Evolutionary conservation across 352 stramenopile species (phyloP).

Genomic region (Pythium diclinum): DNA sequence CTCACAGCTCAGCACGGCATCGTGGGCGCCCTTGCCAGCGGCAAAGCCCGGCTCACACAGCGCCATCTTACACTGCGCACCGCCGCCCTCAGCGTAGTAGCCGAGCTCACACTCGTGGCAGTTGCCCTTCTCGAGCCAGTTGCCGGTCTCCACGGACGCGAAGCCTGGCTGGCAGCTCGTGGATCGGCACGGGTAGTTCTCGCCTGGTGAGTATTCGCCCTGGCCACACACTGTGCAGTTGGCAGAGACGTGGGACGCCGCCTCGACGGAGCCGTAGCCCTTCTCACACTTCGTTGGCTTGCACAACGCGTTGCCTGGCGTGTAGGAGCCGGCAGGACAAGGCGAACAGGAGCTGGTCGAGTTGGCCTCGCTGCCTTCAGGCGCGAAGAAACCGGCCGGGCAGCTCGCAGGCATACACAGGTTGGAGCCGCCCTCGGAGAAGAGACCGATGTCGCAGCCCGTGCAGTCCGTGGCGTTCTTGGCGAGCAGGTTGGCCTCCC

Average conservation of each 20-base stretch:
- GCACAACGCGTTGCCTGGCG: constrained; percentile 37
- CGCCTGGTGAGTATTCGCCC: constrained; percentile 41
- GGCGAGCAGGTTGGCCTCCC: constrained; percentile 36
- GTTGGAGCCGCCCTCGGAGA: constrained; percentile 33
- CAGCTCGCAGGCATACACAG: constrained; percentile 40
- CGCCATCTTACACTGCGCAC: constrained; percentile 36
- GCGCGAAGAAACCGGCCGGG: constrained; percentile 30
- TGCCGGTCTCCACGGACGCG: constrained; percentile 31
- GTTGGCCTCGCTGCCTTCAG: constrained; percentile 30
- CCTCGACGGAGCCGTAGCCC: constrained; percentile 38
- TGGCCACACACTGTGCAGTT: constrained; percentile 44
- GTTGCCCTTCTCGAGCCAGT: constrained; percentile 43
- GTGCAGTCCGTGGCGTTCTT: constrained; percentile 44
- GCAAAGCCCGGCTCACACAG: constrained; percentile 41
- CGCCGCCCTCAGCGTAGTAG: constrained; percentile 36
- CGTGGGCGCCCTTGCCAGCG: constrained; percentile 26
- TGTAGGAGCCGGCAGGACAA: constrained; percentile 40
- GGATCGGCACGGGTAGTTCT: constrained; percentile 44
- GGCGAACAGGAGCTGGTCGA: constrained; percentile 26
- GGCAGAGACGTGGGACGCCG: constrained; percentile 32
- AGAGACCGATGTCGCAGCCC: constrained; percentile 41
- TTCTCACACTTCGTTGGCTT: constrained; percentile 32
- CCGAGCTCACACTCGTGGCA: constrained; percentile 40
- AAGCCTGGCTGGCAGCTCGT: constrained; percentile 34
- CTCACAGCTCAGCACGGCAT: constrained; percentile 31